These are phyloP conservation scores for Chlorophyllum brunneum DNA, from an alignment of 768 basidiomycete species.

Conservation along the genomic window DNA sequence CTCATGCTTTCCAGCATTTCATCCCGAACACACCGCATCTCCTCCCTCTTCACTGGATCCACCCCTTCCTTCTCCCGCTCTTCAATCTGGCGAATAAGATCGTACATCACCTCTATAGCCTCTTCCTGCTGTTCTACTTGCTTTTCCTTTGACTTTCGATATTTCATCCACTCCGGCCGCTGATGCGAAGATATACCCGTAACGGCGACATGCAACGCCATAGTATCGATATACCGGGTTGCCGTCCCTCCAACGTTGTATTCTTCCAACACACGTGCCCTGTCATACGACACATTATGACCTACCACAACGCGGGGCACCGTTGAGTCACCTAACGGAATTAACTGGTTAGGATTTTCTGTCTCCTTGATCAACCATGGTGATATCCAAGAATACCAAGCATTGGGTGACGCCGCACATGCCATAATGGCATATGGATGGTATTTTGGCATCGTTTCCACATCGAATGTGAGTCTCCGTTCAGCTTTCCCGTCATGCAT, in stretches of 20 bases:
- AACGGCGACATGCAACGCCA: constrained; percentile 91
- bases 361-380: constrained; percentile 81
- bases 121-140: constrained; percentile 55
- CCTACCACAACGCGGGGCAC: constrained; percentile 73
- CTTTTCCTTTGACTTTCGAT: constrained; percentile 65
- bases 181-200: constrained; percentile 94
- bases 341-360: constrained; percentile 56
- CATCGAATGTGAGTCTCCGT: constrained; percentile 83
- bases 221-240: constrained; percentile 89
- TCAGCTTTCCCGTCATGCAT: constrained; percentile 62
- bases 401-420: constrained; percentile 73
- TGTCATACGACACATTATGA: constrained; percentile 95
- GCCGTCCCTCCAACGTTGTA: constrained; percentile 64
- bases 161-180: constrained; percentile 87
- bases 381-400: constrained; percentile 96
- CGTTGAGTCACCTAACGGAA: constrained; percentile 61
- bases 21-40: constrained; percentile 31
- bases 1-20: constrained; percentile 38
- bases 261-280: constrained; percentile 78
- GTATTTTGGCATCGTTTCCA: constrained; percentile 87
- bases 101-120: constrained; percentile 55
- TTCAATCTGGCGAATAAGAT: constrained; percentile 36
- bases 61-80: constrained; percentile 45
- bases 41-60: constrained; percentile 41
- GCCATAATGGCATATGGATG: constrained; percentile 86